phyloP scores from a whole-genome alignment of 257 asterid genomes.

The Primulina tabacum region DNA sequence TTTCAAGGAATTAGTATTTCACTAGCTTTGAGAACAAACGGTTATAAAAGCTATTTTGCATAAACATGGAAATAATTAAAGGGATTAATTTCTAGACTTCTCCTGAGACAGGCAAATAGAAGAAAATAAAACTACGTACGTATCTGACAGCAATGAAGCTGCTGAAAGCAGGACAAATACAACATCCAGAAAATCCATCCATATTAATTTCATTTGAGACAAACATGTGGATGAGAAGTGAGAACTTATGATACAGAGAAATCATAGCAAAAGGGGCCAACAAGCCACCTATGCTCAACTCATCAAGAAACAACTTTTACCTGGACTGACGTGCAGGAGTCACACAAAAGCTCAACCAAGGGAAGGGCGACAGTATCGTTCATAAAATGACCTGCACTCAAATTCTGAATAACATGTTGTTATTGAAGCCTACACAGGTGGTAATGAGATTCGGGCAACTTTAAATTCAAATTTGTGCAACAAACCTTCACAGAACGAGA shows the following conservation, averaged over 20 bases:
- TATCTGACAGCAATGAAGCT: constrained; percentile 2
- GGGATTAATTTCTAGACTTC: neutral
- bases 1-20: constrained; percentile 14
- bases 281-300: constrained; percentile 6
- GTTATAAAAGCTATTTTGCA: neutral
- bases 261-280: neutral
- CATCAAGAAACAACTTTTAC: constrained; percentile 33
- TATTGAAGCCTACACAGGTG: constrained; percentile 30
- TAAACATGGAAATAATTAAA: neutral
- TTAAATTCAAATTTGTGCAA: constrained; percentile 18
- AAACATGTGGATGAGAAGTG: constrained; percentile 14
- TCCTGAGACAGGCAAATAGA: constrained; percentile 1
- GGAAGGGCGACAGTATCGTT: constrained; percentile 53
- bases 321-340: constrained; percentile 63
- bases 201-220: constrained; percentile 8
- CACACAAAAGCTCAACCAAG: constrained; percentile 71
- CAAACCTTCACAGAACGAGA: constrained; percentile 91
- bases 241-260: neutral
- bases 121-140: constrained; percentile 10
- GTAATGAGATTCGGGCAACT: constrained; percentile 17
- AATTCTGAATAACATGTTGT: constrained; percentile 50
- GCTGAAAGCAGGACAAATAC: constrained; percentile 9
- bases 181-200: constrained; percentile 1
- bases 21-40: constrained; percentile 7
- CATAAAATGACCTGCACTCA: constrained; percentile 84